A percentile compares a stretch with the other conserved stretches of the same genome.
Evolutionary conservation across 345 rosid species (phyloP).

Genomic region (Angophora floribunda): DNA sequence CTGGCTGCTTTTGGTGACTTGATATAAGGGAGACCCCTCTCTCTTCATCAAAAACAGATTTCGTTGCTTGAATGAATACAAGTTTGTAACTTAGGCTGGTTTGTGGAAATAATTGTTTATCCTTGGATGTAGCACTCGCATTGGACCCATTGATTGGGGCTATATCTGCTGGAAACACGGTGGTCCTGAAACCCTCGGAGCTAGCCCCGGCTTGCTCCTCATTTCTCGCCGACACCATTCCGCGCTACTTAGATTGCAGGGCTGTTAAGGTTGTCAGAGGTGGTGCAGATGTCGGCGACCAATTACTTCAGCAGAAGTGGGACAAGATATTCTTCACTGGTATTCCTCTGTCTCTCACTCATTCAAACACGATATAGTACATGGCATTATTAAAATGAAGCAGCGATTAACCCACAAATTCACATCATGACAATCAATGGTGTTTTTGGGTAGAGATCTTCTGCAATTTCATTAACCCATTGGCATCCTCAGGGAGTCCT

Average conservation of each 20-base stretch:
- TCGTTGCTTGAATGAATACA: not conserved
- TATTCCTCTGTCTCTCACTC: not conserved
- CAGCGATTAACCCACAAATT: not conserved
- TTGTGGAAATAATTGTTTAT: not conserved
- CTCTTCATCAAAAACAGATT: not conserved
- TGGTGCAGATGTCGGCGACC: conserved; percentile 41
- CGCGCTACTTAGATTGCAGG: conserved; percentile 50
- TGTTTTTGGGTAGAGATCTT: not conserved
- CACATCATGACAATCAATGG: not conserved
- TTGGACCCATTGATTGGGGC: conserved; percentile 89
- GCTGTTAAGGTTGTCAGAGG: conserved; percentile 74
- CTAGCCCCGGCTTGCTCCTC: conserved; percentile 51
- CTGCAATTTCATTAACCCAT: not conserved
- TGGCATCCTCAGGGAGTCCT: conserved; percentile 47
- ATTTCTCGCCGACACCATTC: conserved; percentile 43
- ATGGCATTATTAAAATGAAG: not conserved
- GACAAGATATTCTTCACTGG: conserved; percentile 96
- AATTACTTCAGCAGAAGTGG: conserved; percentile 61
- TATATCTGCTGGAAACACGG: conserved; percentile 87
- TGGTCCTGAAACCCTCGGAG: conserved; percentile 66
- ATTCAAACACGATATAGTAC: not conserved
- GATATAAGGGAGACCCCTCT: not conserved
- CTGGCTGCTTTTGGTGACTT: not conserved
- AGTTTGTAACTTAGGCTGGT: not conserved
- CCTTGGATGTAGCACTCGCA: conserved; percentile 42